Percentiles rank a stretch among this genome's conserved stretches.
These are phyloP conservation scores for Aegilops tauschii DNA, from an alignment of 176 grass and related monocot genomes.

Conservation along the genomic window DNA sequence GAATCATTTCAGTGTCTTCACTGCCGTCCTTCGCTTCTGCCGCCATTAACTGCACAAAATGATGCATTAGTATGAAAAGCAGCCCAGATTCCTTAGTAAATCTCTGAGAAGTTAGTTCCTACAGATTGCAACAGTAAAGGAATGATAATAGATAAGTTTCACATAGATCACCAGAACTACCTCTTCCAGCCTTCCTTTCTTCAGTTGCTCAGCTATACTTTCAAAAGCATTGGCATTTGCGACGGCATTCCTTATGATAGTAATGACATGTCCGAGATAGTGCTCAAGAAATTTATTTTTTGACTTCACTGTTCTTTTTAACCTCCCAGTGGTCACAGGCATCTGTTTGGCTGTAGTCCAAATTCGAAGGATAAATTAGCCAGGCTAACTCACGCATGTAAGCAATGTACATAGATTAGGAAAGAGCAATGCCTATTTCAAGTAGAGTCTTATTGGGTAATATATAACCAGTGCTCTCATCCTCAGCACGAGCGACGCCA, in stretches of 20 bases:
- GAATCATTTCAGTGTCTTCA: conserved; percentile 43
- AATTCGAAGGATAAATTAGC: conserved; percentile 23
- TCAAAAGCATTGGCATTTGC: conserved; percentile 69
- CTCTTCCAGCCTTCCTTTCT: conserved; percentile 57
- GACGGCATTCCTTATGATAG: conserved; percentile 63
- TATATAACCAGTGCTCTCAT: conserved; percentile 98
- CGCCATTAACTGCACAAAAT: conserved; percentile 36
- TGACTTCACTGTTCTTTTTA: conserved; percentile 58
- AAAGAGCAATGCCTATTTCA: conserved; percentile 72
- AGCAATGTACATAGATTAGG: conserved; percentile 11
- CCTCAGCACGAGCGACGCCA: conserved; percentile 61
- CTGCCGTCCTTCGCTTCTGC: not conserved
- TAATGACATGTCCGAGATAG: conserved; percentile 50
- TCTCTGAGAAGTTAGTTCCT: not conserved
- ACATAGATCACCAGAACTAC: conserved; percentile 27
- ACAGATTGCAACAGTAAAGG: conserved; percentile 5
- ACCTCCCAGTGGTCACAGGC: conserved; percentile 65
- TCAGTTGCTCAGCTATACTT: conserved; percentile 57
- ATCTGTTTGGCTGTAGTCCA: conserved; percentile 75
- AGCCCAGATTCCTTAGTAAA: not conserved
- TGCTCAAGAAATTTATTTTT: conserved; percentile 64
- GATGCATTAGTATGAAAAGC: conserved; percentile 13
- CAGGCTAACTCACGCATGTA: conserved; percentile 19
- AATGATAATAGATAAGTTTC: conserved; percentile 5
- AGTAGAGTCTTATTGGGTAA: conserved; percentile 83